Percentiles rank a stretch among this genome's conserved stretches.
These are phyloP conservation scores for Ensete glaucum DNA, from an alignment of 176 grass and related monocot species.

Conservation along the genomic window DNA sequence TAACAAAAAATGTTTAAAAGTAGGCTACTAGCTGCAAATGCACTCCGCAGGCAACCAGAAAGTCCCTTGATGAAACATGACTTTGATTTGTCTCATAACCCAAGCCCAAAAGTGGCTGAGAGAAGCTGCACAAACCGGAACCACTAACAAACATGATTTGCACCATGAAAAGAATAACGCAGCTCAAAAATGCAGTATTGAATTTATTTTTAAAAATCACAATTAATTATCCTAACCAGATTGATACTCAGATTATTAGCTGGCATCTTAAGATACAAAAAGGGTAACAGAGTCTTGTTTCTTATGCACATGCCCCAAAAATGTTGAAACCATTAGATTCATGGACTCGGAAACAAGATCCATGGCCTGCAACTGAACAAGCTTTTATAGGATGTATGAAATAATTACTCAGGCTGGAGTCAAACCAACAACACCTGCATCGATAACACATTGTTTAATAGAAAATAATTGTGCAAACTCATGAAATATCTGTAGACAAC, in stretches of 20 bases:
- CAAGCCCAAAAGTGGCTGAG: no score
- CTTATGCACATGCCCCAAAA: background rate
- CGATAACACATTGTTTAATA: background rate
- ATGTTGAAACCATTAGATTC: background rate
- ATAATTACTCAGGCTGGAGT: background rate
- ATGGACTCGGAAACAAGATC: background rate
- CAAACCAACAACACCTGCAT: slow-evolving; percentile 13
- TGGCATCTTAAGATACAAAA: background rate
- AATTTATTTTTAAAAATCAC: background rate
- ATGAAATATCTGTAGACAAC: background rate
- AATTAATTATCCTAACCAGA: background rate
- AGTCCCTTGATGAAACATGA: no score
- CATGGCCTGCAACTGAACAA: background rate
- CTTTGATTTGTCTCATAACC: no score
- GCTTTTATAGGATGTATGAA: background rate
- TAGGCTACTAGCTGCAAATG: no score
- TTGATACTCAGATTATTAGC: background rate
- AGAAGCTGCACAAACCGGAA: no score
- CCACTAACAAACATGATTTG: background rate
- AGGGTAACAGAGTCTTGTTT: background rate
- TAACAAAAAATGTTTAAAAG: no score
- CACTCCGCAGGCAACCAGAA: no score
- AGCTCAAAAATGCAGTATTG: background rate
- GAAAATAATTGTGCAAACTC: background rate
- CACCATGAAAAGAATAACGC: background rate